Percentiles rank a stretch among this genome's conserved stretches.
These are phyloP conservation scores for Penicillium italicum DNA, from an alignment of 2,329 filamentous ascomycete species.

Conservation along the genomic window DNA sequence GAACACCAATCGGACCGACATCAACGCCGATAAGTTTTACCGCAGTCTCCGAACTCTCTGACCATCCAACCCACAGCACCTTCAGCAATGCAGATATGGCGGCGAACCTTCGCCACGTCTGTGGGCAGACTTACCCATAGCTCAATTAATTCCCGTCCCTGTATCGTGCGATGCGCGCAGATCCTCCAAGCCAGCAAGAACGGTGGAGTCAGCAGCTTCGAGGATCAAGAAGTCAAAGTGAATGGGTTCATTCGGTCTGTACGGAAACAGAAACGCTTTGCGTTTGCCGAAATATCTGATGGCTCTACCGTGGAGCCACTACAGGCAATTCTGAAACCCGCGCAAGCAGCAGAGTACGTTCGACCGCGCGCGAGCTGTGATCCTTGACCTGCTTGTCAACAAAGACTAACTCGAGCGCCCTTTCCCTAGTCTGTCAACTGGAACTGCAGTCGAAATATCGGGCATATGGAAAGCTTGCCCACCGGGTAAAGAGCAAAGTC, in stretches of 20 bases:
- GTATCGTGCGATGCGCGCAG: slow-evolving; percentile 37
- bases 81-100: slow-evolving; percentile 41
- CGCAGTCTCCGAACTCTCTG: slow-evolving; percentile 15
- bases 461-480: slow-evolving; percentile 74
- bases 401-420: slow-evolving; percentile 23
- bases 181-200: slow-evolving; percentile 34
- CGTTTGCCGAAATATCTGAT: slow-evolving; percentile 83
- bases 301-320: slow-evolving; percentile 75
- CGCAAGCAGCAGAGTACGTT: slow-evolving; percentile 67
- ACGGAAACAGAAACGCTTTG: slow-evolving; percentile 76
- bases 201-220: slow-evolving; percentile 27
- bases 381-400: not conserved
- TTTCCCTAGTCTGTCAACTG: slow-evolving; percentile 67
- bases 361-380: not conserved
- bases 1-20: slow-evolving; percentile 5
- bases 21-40: slow-evolving; percentile 9
- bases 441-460: slow-evolving; percentile 71
- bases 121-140: slow-evolving; percentile 31
- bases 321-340: slow-evolving; percentile 74
- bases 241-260: slow-evolving; percentile 81
- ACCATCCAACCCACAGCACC: slow-evolving; percentile 12
- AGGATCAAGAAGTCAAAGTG: slow-evolving; percentile 52
- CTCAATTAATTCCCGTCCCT: slow-evolving; percentile 15
- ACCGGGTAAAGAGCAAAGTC: slow-evolving; percentile 62
- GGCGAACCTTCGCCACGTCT: slow-evolving; percentile 38